Percentiles rank a stretch among this genome's conserved stretches.
Evolutionary conservation across 192 early-diverging fungal genomes (phyloP).

Genomic region (Pilaira anomala): DNA sequence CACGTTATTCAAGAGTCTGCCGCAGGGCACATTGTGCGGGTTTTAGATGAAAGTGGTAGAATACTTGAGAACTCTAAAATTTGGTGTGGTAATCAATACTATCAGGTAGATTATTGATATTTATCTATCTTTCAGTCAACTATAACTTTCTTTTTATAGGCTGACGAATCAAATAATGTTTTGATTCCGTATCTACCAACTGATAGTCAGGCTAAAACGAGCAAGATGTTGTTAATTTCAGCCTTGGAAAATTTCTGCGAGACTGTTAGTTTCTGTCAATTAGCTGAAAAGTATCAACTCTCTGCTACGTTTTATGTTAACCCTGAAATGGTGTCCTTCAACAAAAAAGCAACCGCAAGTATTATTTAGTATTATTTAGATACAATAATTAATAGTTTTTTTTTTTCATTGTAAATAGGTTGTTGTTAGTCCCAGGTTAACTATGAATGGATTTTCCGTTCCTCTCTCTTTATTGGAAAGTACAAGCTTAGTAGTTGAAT

Average conservation of each 20-base stretch:
- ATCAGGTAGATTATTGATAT: constrained; percentile 34
- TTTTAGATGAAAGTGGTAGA: constrained; percentile 41
- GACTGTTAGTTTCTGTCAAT: constrained; percentile 18
- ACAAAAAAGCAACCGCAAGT: constrained; percentile 34
- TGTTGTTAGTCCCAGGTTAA: constrained; percentile 23
- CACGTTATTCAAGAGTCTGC: constrained; percentile 40
- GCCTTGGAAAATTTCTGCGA: constrained; percentile 36
- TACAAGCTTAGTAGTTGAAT: constrained; percentile 24
- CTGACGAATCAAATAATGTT: constrained; percentile 40
- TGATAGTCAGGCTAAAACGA: not conserved
- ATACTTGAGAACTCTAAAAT: constrained; percentile 26
- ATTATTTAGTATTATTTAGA: not conserved
- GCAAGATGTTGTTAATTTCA: constrained; percentile 26
- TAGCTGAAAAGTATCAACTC: constrained; percentile 38
- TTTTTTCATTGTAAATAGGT: constrained; percentile 19
- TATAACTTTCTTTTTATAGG: constrained; percentile 17
- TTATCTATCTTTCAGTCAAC: no score
- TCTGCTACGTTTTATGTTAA: constrained; percentile 37
- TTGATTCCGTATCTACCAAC: constrained; percentile 37
- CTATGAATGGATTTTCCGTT: constrained; percentile 13
- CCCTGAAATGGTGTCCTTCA: constrained; percentile 35
- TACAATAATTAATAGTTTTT: not conserved
- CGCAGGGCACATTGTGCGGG: constrained; percentile 42
- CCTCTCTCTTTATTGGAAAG: constrained; percentile 39
- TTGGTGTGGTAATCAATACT: constrained; percentile 39